Percentiles rank a stretch among this genome's conserved stretches.
Conservation (phyloP, 2,329 filamentous ascomycete species). For the Diplocarpon mali region DNA sequence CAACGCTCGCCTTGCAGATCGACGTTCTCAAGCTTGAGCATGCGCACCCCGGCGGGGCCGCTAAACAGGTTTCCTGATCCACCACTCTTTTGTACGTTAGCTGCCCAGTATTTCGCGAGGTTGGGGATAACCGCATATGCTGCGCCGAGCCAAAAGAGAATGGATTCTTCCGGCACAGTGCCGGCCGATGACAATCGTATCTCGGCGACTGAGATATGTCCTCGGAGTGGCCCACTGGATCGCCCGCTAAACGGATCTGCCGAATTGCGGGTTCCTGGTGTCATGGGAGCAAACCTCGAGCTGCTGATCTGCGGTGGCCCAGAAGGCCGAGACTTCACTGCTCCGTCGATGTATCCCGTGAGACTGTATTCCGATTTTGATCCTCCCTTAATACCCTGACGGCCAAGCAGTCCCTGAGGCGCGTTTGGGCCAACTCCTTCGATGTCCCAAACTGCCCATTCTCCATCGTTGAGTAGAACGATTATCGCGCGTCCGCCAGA, state of each 20-base stretch:
- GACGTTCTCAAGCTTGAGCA: slow-evolving; percentile 23
- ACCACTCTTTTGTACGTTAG: slow-evolving; percentile 17
- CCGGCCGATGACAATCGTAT: slow-evolving; percentile 19
- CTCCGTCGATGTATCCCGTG: slow-evolving; percentile 50
- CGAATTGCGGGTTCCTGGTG: slow-evolving; percentile 42
- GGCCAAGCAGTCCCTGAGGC: slow-evolving; percentile 32
- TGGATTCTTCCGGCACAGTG: slow-evolving; percentile 22
- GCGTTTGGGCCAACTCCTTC: slow-evolving; percentile 43
- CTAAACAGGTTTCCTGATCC: slow-evolving; percentile 21
- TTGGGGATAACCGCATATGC: slow-evolving; percentile 24
- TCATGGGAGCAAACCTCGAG: slow-evolving; percentile 52
- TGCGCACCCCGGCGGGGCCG: slow-evolving; percentile 14
- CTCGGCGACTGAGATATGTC: slow-evolving; percentile 25
- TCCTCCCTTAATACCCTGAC: slow-evolving; percentile 38
- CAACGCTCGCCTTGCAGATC: slow-evolving; percentile 27
- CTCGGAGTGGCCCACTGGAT: slow-evolving; percentile 12
- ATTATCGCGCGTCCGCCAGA: slow-evolving; percentile 48
- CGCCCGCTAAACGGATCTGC: slow-evolving; percentile 21
- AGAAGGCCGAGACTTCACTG: slow-evolving; percentile 23
- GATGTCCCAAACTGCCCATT: slow-evolving; percentile 59
- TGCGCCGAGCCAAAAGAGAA: slow-evolving; percentile 27
- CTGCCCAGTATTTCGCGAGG: slow-evolving; percentile 26
- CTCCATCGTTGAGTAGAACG: slow-evolving; percentile 48
- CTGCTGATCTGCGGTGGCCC: slow-evolving; percentile 23
- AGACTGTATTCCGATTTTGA: slow-evolving; percentile 47